Conservation (phyloP, 176 grass and related monocot genomes). For the Calamus simplicifolius region DNA sequence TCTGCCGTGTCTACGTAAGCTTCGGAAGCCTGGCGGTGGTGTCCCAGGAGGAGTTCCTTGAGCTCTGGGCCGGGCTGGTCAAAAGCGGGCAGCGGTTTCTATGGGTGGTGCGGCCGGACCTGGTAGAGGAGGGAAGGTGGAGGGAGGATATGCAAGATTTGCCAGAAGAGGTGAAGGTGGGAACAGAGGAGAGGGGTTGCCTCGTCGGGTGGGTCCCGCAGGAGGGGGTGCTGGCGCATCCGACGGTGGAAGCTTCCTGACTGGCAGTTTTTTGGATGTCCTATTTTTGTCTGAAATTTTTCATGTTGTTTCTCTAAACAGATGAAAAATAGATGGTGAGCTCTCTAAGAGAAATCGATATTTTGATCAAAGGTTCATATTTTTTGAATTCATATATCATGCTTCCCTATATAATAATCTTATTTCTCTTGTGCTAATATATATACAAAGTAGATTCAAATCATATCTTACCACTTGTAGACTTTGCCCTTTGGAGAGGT, state of each 20-base stretch:
- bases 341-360: too few species aligned
- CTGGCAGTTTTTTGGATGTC: too few species aligned
- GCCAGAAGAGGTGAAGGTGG: not conserved
- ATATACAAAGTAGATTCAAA: too few species aligned
- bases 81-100: not conserved
- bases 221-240: not conserved
- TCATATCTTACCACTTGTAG: too few species aligned
- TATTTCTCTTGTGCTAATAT: too few species aligned
- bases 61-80: not conserved
- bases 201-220: not conserved
- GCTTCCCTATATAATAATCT: too few species aligned
- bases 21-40: not conserved
- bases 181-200: not conserved
- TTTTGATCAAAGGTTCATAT: too few species aligned
- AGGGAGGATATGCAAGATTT: not conserved
- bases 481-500: too few species aligned
- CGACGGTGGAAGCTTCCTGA: not conserved
- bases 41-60: not conserved
- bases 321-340: too few species aligned
- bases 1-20: conserved; percentile 3
- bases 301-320: too few species aligned
- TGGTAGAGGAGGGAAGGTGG: not conserved
- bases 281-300: too few species aligned
- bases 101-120: not conserved
- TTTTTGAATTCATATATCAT: too few species aligned